Percentiles rank a stretch among this genome's conserved stretches.
Conservation (phyloP, 768 basidiomycete genomes). For the Daedaleopsis sinensis region DNA sequence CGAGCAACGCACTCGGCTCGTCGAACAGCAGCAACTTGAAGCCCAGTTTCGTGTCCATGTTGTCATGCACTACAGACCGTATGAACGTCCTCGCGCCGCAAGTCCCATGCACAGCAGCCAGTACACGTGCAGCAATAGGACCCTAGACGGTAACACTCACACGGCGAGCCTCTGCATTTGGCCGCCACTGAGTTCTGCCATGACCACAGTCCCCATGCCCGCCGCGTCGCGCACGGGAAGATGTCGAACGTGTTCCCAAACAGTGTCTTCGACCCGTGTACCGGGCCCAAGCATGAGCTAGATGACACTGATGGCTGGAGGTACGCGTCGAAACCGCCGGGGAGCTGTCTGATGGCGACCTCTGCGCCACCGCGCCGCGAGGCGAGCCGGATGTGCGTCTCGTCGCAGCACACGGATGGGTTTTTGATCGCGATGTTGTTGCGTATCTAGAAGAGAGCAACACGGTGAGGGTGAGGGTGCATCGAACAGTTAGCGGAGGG, state of each 20-base stretch:
- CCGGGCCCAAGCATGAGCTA: slow-evolving; percentile 65
- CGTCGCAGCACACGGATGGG: slow-evolving; percentile 53
- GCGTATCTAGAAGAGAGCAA: slow-evolving; percentile 48
- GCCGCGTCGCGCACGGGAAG: slow-evolving; percentile 10
- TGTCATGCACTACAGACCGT: too few relatives aligned
- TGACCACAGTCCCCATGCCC: too few relatives aligned
- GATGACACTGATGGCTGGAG: slow-evolving; percentile 66
- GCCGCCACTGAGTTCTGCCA: too few relatives aligned
- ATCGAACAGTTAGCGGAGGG: slow-evolving; percentile 68
- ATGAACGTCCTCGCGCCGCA: too few relatives aligned
- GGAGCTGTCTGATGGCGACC: slow-evolving; percentile 60
- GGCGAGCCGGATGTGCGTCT: slow-evolving; percentile 62
- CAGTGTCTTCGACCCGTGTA: slow-evolving; percentile 60
- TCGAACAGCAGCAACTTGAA: too few relatives aligned
- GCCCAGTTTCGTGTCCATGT: too few relatives aligned
- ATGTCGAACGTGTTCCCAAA: slow-evolving; percentile 63
- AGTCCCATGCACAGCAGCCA: too few relatives aligned
- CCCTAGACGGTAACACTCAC: slow-evolving; percentile 5
- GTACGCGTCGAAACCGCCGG: slow-evolving; percentile 70
- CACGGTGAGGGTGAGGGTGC: background rate
- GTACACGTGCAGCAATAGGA: background rate
- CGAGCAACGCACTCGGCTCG: slow-evolving; percentile 25
- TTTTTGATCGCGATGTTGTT: slow-evolving; percentile 81
- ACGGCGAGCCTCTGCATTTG: too few relatives aligned
- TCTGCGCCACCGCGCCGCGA: slow-evolving; percentile 72